phyloP scores from a whole-genome alignment of 2,329 filamentous ascomycete species.

The Alternaria rosae region DNA sequence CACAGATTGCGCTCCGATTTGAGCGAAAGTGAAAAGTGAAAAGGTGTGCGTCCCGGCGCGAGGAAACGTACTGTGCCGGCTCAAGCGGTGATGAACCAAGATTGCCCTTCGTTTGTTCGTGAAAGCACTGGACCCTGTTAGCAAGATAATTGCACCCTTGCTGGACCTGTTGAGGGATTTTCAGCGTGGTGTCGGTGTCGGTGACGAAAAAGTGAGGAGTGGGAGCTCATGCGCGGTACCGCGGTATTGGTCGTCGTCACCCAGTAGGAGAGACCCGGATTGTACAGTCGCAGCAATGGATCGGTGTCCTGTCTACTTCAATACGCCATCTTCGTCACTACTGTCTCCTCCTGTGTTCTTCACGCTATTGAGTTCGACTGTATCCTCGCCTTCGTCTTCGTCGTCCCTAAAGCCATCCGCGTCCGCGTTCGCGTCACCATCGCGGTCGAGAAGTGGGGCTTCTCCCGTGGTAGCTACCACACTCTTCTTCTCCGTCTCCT shows the following conservation, averaged over 20 bases:
- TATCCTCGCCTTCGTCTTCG: slow-evolving; percentile 28
- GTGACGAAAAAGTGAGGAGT: neutral
- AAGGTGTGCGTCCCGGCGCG: neutral
- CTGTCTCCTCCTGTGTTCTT: slow-evolving; percentile 26
- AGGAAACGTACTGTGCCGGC: neutral
- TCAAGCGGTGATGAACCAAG: neutral
- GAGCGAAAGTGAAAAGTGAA: neutral
- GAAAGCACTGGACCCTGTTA: neutral
- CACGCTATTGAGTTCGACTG: slow-evolving; percentile 41
- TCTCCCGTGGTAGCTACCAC: slow-evolving; percentile 32
- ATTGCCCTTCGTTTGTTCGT: neutral
- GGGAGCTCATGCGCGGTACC: neutral
- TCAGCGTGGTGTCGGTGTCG: neutral
- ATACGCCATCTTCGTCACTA: slow-evolving; percentile 42
- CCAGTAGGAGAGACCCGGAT: slow-evolving; percentile 5
- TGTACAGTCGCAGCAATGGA: neutral
- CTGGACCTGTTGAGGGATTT: neutral
- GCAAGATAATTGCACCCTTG: neutral
- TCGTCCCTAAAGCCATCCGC: slow-evolving; percentile 47
- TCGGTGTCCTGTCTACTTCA: slow-evolving; percentile 30
- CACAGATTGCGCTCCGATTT: neutral
- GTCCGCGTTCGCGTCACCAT: slow-evolving; percentile 23
- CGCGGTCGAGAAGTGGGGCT: slow-evolving; percentile 29
- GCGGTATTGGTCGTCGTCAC: neutral
- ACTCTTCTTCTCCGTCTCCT: slow-evolving; percentile 57